Percentiles rank a stretch among this genome's conserved stretches.
Evolutionary conservation across 1,284 basidiomycete genomes (phyloP).

Genomic region (Schizophyllum commune): DNA sequence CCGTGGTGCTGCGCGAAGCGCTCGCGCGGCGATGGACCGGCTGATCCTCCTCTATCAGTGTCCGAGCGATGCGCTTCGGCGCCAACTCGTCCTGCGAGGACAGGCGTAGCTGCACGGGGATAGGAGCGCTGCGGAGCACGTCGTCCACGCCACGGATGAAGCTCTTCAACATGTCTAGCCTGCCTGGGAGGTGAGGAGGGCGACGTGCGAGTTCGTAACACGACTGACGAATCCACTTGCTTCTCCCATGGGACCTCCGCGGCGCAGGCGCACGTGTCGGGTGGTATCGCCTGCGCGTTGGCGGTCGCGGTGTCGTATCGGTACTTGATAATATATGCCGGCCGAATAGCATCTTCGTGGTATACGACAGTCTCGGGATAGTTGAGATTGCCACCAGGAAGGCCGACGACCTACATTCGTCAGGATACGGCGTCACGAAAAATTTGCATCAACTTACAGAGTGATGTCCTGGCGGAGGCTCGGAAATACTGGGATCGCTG

Average conservation of each 20-base stretch:
- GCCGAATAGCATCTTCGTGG: slow-evolving; percentile 48
- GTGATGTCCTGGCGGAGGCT: slow-evolving; percentile 45
- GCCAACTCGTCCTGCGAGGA: background rate
- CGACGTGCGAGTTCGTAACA: background rate
- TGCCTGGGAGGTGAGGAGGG: background rate
- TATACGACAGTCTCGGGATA: slow-evolving; percentile 58
- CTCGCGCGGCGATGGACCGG: background rate
- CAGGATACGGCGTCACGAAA: background rate
- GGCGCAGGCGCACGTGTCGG: background rate
- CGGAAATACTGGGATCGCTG: slow-evolving; percentile 8
- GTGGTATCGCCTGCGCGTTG: background rate
- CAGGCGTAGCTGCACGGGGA: background rate
- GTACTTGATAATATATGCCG: slow-evolving; percentile 50
- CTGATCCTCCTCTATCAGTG: background rate
- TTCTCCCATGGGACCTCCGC: background rate
- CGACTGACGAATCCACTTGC: background rate
- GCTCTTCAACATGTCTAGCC: background rate
- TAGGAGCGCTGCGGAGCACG: background rate
- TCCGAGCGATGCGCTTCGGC: background rate
- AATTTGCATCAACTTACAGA: slow-evolving; percentile 33
- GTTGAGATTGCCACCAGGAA: slow-evolving; percentile 48
- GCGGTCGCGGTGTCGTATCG: slow-evolving; percentile 8
- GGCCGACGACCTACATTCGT: slow-evolving; percentile 33
- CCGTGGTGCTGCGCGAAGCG: background rate
- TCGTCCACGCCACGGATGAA: background rate